Base-by-base conservation (phyloP, 257 asterid species). In the Penstemon eatonii region DNA sequence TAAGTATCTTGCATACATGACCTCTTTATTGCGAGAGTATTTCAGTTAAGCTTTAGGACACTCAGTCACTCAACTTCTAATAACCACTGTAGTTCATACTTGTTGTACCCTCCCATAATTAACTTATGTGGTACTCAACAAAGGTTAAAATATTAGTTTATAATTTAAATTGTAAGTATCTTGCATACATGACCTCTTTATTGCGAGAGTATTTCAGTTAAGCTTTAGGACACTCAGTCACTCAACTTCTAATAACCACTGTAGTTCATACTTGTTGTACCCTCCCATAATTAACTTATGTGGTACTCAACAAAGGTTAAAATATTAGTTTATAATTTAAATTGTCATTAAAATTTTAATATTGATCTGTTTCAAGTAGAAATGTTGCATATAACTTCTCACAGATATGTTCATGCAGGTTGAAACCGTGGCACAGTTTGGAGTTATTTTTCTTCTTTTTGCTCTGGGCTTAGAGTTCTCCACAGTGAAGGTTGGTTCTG, bases 391-490 rank as follows among this genome's bases (percentile, higher is more conserved):
- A 66, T 68, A 67, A 44, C 57, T 69, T 74, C 67, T 63, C 52
- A 43, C 39, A 41, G 50, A 56, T 66, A 56, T 47, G 38, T 47
- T 67, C 72, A 25, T 78, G 76, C 87, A 90, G 96, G 95, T 90
- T 59, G 97, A 87, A 79, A 86, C 97, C 7, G 94, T 87, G 66
- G 96, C 97, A 56, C 97, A 90, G 66, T 87, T 90, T 64, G 97
- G 97, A 70, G 94, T 90, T 70, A 84, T 90, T 68, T 90, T 90
- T 82, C 94, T 90, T 78, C 97, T 90, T 69, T 87, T 86, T 71
- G 96, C 97, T 7, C 65, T 90, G 80, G 97, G 97, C 70, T 76
- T 90, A 84, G 97, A 90, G 70, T 87, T 90, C 81, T 90, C 97
- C 37, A 76, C 87, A 60, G 90, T 85, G 69, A 90, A 90, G 97